These are phyloP conservation scores for Nelumbo lutea DNA, from an alignment of 164 flowering plant genomes.

Conservation along the genomic window DNA sequence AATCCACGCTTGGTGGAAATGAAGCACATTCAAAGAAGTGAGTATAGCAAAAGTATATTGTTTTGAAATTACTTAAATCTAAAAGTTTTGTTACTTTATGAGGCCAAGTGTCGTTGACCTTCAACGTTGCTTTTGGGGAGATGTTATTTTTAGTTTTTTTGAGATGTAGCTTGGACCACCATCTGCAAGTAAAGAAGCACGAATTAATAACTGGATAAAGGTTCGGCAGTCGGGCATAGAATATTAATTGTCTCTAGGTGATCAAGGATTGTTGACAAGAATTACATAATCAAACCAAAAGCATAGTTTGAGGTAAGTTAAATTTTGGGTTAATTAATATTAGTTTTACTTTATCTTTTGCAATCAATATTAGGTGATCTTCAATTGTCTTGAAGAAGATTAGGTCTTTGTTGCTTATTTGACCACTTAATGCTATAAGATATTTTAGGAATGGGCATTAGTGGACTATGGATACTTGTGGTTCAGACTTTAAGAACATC, in stretches of 20 bases:
- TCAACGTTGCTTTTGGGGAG: too few species aligned
- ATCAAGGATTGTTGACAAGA: conserved; percentile 97
- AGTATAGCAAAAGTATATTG: too few species aligned
- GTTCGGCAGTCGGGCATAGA: conserved; percentile 95
- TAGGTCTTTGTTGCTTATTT: neutral
- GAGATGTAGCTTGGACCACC: conserved; percentile 99
- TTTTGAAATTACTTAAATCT: too few species aligned
- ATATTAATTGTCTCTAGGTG: conserved; percentile 93
- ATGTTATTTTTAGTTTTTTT: conserved; percentile 62
- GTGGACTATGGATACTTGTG: too few species aligned
- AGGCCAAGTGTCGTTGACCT: too few species aligned
- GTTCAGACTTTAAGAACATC: too few species aligned
- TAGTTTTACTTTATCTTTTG: neutral
- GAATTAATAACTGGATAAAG: conserved; percentile 97
- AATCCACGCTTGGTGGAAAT: too few species aligned
- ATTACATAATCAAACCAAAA: conserved; percentile 92
- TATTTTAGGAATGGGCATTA: too few species aligned
- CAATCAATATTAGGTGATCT: neutral
- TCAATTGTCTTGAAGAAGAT: neutral
- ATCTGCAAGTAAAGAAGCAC: conserved; percentile 90
- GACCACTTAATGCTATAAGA: conserved; percentile 1
- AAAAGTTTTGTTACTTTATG: too few species aligned
- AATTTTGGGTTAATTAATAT: neutral
- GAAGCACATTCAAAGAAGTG: too few species aligned
- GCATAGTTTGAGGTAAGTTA: conserved; percentile 96